Evolutionary conservation across 805 yeast genomes (phyloP), one percentile per base, ranked within the genome.

Genomic region (Limtongozyma cylindracea): DNA sequence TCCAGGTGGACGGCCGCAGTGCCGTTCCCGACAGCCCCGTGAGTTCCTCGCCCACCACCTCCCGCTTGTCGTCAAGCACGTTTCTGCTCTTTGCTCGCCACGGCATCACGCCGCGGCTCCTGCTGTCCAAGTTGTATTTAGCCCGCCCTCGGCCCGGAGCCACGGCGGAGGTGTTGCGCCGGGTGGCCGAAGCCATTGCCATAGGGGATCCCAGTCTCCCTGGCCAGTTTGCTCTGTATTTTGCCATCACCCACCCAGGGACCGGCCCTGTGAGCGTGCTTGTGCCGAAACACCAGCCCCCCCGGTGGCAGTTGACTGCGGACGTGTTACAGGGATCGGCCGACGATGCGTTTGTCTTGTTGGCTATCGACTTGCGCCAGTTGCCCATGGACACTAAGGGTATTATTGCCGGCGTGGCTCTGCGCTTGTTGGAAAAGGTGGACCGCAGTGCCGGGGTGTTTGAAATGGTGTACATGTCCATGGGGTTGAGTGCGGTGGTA

Each of bases 331-430:
- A 62, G 24, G 74, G 76, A 1, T 60, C 71, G 3, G 41, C 55
- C 11, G 56, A 54, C 29, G 76, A 68, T 32, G 44, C 46, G 18
- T 53, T 65, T 21, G 45, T 55, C n/a, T 74, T 76, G 0, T 43
- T 66, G 4, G 44, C 55, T 2, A 53, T 68, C 11, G 66, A 67
- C 34, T 48, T 67, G 26, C 43, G 53, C 9, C 40, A 43, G 14
- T 35, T 67, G 12, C 74, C 74, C 0, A 38, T 60, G 10, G 67
- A 67, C 35, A 47, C 63, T 6, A 62, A 66, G 12, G 77, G 77
- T 19, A 63, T 68, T 21, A 73, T 66, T 2, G 65, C 73, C 1
- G 71, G 72, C 2, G 50, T 68, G 12, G 72, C 76, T 0, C 43
- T 59, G 18, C 49, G 45, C 24, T 37, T 67, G 12, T 32, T 56